These are phyloP conservation scores for Gillenia trifoliata DNA, from an alignment of 306 rosid species.

Conservation along the genomic window DNA sequence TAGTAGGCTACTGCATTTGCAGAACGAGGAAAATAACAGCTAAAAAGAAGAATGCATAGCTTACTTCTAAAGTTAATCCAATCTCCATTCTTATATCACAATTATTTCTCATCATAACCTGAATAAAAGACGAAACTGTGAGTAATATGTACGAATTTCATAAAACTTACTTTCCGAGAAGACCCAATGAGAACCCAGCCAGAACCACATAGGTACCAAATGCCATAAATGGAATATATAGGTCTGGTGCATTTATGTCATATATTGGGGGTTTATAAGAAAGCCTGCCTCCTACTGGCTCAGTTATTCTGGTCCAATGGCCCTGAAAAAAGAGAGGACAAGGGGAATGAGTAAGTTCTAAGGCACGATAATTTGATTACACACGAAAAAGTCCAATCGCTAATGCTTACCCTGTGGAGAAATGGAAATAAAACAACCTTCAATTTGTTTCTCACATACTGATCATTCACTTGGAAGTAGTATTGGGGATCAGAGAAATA, in stretches of 20 bases:
- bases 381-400: neutral
- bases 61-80: neutral
- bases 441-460: slow-evolving; percentile 88
- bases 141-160: neutral
- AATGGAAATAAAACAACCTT: slow-evolving; percentile 93
- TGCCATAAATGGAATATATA: slow-evolving; percentile 93
- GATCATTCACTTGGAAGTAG: slow-evolving; percentile 95
- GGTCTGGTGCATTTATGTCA: slow-evolving; percentile 95
- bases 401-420: slow-evolving; percentile 72
- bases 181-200: slow-evolving; percentile 94
- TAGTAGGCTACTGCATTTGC: neutral
- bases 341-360: neutral
- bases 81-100: neutral
- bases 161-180: slow-evolving; percentile 72
- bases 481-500: slow-evolving; percentile 92
- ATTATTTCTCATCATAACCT: neutral
- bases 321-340: slow-evolving; percentile 50
- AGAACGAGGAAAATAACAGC: neutral
- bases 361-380: neutral
- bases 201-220: slow-evolving; percentile 90
- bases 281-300: slow-evolving; percentile 93
- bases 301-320: slow-evolving; percentile 92
- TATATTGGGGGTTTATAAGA: slow-evolving; percentile 91
- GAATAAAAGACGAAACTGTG: neutral
- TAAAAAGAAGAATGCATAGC: neutral